Conservation (phyloP, 495 filamentous ascomycete species). For the Mycothermus thermophilus region DNA sequence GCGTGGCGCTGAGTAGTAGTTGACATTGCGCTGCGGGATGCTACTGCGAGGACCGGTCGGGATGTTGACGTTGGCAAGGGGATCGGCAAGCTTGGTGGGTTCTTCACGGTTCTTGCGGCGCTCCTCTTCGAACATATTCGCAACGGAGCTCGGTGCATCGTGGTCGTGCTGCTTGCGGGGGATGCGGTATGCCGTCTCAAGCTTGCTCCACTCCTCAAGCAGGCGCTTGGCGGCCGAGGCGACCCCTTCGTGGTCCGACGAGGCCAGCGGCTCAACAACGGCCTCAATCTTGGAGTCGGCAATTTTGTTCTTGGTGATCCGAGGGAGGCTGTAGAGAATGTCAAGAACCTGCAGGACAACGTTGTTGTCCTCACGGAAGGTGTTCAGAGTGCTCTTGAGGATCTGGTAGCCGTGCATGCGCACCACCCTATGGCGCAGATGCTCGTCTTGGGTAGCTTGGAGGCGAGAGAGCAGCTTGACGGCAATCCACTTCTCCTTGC, state of each 20-base stretch:
- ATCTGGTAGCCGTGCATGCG: conserved; percentile 97
- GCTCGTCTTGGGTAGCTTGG: conserved; percentile 78
- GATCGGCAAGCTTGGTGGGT: conserved; percentile 12
- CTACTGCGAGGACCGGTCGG: conserved; percentile 56
- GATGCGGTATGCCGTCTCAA: conserved; percentile 91
- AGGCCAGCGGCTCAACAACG: conserved; percentile 56
- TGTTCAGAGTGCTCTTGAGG: conserved; percentile 66
- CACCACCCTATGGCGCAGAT: conserved; percentile 75
- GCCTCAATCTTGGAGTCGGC: conserved; percentile 90
- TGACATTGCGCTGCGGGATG: conserved; percentile 45
- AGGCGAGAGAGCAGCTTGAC: conserved; percentile 88
- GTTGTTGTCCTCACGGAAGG: conserved; percentile 79
- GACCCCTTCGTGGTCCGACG: conserved; percentile 60
- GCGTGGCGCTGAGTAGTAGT: conserved; percentile 45
- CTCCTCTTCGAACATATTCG: conserved; percentile 46
- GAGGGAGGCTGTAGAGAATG: conserved; percentile 77
- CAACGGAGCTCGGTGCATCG: conserved; percentile 21
- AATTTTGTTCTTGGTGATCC: conserved; percentile 93
- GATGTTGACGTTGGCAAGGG: conserved; percentile 23
- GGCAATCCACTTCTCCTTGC: conserved; percentile 98
- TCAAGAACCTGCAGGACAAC: conserved; percentile 80
- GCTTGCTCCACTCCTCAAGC: conserved; percentile 72
- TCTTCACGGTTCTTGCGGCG: conserved; percentile 56
- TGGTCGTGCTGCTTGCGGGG: conserved; percentile 58
- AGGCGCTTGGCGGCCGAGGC: conserved; percentile 53